phyloP scores from a whole-genome alignment of 2,329 filamentous ascomycete genomes.

The Curvularia hawaiiensis region DNA sequence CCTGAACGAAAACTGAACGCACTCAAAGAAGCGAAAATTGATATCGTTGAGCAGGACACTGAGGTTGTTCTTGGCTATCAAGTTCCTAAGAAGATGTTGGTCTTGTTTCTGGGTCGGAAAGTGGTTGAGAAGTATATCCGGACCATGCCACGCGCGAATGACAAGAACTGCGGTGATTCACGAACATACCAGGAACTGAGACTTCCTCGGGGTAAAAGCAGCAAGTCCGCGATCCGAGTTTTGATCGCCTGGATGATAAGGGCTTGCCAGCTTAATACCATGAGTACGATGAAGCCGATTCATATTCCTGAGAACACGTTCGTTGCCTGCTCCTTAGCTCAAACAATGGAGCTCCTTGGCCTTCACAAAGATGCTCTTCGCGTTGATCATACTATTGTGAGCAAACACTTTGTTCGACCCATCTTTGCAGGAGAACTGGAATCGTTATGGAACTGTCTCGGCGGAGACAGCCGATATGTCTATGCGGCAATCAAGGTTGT shows the following conservation, averaged over 20 bases:
- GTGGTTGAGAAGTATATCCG: slow-evolving; percentile 22
- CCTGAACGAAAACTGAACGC: slow-evolving; percentile 20
- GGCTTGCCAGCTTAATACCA: slow-evolving; percentile 21
- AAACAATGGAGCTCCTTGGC: slow-evolving; percentile 23
- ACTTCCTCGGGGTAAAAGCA: slow-evolving; percentile 17
- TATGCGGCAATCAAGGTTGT: slow-evolving; percentile 26
- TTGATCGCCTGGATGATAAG: slow-evolving; percentile 33
- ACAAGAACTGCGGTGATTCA: slow-evolving; percentile 8
- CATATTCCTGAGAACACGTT: slow-evolving; percentile 24
- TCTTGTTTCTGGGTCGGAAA: slow-evolving; percentile 25
- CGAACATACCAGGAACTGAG: slow-evolving; percentile 17
- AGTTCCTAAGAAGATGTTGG: slow-evolving; percentile 27
- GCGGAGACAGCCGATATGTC: slow-evolving; percentile 24
- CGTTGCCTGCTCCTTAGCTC: slow-evolving; percentile 29
- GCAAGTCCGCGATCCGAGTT: slow-evolving; percentile 20
- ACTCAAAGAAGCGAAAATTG: slow-evolving; percentile 10
- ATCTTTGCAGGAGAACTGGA: slow-evolving; percentile 23
- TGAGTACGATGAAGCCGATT: slow-evolving; percentile 21
- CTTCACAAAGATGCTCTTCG: slow-evolving; percentile 27
- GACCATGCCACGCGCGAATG: slow-evolving; percentile 21
- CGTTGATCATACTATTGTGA: slow-evolving; percentile 22
- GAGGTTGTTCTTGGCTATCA: slow-evolving; percentile 3
- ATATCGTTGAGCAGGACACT: slow-evolving; percentile 24
- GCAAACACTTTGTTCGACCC: slow-evolving; percentile 19
- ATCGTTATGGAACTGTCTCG: slow-evolving; percentile 29